Conservation (phyloP, 495 filamentous ascomycete species). For the Hypomontagnella monticulosa region DNA sequence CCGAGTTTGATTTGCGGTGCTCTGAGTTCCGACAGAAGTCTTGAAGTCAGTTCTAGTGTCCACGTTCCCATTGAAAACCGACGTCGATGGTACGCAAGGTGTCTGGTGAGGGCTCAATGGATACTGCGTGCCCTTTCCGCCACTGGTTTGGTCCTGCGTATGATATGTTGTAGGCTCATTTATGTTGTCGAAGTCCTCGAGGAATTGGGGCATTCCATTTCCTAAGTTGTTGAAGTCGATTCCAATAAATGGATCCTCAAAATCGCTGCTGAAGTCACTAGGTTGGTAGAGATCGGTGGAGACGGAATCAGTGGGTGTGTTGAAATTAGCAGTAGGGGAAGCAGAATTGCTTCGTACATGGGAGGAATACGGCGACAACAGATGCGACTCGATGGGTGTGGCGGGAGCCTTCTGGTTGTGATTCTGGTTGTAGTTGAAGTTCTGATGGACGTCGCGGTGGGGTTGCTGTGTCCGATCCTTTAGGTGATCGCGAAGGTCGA, state of each 20-base stretch:
- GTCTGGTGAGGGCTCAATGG: constrained; percentile 47
- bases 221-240: constrained; percentile 49
- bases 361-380: constrained; percentile 54
- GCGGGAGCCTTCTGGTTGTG: constrained; percentile 35
- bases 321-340: constrained; percentile 51
- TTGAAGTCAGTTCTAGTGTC: constrained; percentile 31
- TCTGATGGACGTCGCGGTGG: constrained; percentile 27
- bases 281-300: constrained; percentile 55
- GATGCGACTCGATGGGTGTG: constrained; percentile 42
- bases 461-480: constrained; percentile 40
- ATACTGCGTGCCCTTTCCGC: constrained; percentile 30
- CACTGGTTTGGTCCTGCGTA: constrained; percentile 47
- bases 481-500: constrained; percentile 41
- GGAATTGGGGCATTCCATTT: constrained; percentile 48
- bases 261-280: constrained; percentile 52
- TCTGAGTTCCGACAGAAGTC: constrained; percentile 24
- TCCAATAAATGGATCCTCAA: constrained; percentile 55
- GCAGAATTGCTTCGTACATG: constrained; percentile 50
- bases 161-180: constrained; percentile 27
- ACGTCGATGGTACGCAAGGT: constrained; percentile 40
- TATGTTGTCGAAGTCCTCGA: constrained; percentile 39
- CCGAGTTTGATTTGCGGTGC: constrained; percentile 30
- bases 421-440: constrained; percentile 31
- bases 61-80: constrained; percentile 24
- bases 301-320: constrained; percentile 56